Base-by-base conservation (phyloP, 2,329 filamentous ascomycete species). In the Balansia obtecta region DNA sequence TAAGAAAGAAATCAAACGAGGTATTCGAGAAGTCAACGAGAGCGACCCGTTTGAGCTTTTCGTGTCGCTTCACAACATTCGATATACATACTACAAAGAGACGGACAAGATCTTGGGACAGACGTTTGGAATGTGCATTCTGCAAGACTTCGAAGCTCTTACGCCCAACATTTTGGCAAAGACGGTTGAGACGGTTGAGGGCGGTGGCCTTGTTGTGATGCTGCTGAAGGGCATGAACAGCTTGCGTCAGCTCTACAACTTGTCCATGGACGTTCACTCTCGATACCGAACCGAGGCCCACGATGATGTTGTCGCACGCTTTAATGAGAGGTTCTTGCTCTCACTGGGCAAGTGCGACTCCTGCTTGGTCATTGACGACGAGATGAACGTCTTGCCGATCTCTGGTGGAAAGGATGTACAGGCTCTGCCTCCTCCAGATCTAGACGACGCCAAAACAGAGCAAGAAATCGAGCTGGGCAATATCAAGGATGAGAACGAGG, bases 61-160 rank as follows among this genome's bases (percentile, higher is more conserved):
- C 70, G 85, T 97, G 60, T 93, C 89, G 52, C 82, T 95, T 51
- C 87, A 97, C 72, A 89, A 96, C 68, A 95, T 98, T 65, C 86
- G 93, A 68, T 98, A 98, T 78, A 88, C 93, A 52, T 98, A 95
- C 76, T 98, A 98, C 75, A 98, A 98, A 71, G 93, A 98, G 72
- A 97, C 93, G 30, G 93, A 98, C 63, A 97, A 96, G 75, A 96
- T 98, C 63, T 71, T 97, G 51, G 93, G 93, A 65, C 95, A 97
- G 67, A 98, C 93, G 42, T 98, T 93, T 64, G 91, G 91, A 64
- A 96, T 96, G 88, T 96, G 89, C 66, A 95, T 98, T 56, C 71
- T 98, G 58, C 93, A 98, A 68, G 93, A 98, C 64, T 98, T 98
- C 61, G 93, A 98, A 69, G 93, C 90, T 40, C 80, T 98, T 58